Base-by-base conservation (phyloP, 2,329 filamentous ascomycete genomes). In the Rachicladosporium sp. region DNA sequence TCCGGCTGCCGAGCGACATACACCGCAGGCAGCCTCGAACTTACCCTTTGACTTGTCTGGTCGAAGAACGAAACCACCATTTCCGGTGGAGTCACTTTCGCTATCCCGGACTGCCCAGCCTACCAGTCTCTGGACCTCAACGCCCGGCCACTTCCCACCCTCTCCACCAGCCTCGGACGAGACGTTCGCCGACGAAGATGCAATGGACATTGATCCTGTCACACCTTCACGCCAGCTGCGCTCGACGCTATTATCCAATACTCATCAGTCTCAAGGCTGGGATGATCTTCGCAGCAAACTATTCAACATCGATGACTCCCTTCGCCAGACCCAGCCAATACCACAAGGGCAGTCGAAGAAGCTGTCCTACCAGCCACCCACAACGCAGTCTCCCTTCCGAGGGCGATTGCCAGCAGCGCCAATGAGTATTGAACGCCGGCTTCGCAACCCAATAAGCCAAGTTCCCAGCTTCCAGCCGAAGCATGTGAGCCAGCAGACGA, bases 121-220 rank as follows among this genome's bases (percentile, higher is more conserved):
- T 32, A 49, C 21, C 43, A 42, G 29, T 42, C 10, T 41, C 48
- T 19, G 40, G 43, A 33, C 31, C 42, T 31, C 39, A 36, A 12
- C 38, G 44, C 33, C 43, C 13, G 36, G 39, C n/a, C 39, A 46
- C 36, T 41, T 41, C 12, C 45, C 38, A 29, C 49, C 44, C 29
- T 47, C 49, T 9, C 43, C 49, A 29, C 46, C 44, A 33, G 37
- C 15, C 42, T 52, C 43, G 38, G 47, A 45, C 43, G 47, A 38
- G 42, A 48, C 52, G 47, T 21, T 51, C 51, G 2, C 50, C 56
- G 44, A 51, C 41, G 64, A 63, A 1, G 73, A 80, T 31, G 71
- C 72, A 40, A 87, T 88, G 82, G 82, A 87, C 52, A 85, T 81
- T 76, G 73, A 77, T 2, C 78, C 79, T 1, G 33, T 36, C 5